A percentile compares a stretch with the other conserved stretches of the same genome.
These are phyloP conservation scores for Cutaneotrichosporon sp. DNA, from an alignment of 1,284 basidiomycete genomes.

Conservation along the genomic window DNA sequence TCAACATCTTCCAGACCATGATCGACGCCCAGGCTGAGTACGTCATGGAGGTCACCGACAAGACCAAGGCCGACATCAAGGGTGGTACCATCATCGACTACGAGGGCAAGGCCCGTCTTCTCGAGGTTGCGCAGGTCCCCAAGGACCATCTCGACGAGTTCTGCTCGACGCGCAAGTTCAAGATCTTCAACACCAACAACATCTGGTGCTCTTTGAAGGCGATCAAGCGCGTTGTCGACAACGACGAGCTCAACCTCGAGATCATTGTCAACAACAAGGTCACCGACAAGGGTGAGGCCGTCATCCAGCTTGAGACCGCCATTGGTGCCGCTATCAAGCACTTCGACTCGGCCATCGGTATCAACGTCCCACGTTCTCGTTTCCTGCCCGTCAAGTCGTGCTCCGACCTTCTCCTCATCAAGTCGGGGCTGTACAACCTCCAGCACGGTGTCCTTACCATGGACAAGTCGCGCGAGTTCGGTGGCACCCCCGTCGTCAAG, in stretches of 20 bases:
- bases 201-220: slow-evolving; percentile 80
- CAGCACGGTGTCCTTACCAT: slow-evolving; percentile 92
- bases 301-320: slow-evolving; percentile 88
- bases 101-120: slow-evolving; percentile 82
- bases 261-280: slow-evolving; percentile 86
- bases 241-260: slow-evolving; percentile 79
- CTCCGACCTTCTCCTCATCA: slow-evolving; percentile 90
- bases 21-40: slow-evolving; percentile 83
- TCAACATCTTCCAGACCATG: slow-evolving; percentile 71
- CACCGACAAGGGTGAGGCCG: slow-evolving; percentile 80
- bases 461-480: slow-evolving; percentile 86
- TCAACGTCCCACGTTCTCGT: slow-evolving; percentile 95
- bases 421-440: slow-evolving; percentile 93
- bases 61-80: slow-evolving; percentile 99
- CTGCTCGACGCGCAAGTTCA: slow-evolving; percentile 83
- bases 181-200: slow-evolving; percentile 79
- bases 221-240: slow-evolving; percentile 92
- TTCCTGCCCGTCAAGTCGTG: slow-evolving; percentile 90
- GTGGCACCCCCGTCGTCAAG: slow-evolving; percentile 94
- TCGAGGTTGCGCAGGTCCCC: slow-evolving; percentile 98
- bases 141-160: slow-evolving; percentile 98
- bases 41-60: slow-evolving; percentile 99
- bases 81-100: slow-evolving; percentile 98
- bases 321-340: slow-evolving; percentile 90
- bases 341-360: slow-evolving; percentile 73